Evolutionary conservation across 1,284 basidiomycete genomes (phyloP), one percentile per base, ranked within the genome.

Genomic region (Ceratobasidium sp.): DNA sequence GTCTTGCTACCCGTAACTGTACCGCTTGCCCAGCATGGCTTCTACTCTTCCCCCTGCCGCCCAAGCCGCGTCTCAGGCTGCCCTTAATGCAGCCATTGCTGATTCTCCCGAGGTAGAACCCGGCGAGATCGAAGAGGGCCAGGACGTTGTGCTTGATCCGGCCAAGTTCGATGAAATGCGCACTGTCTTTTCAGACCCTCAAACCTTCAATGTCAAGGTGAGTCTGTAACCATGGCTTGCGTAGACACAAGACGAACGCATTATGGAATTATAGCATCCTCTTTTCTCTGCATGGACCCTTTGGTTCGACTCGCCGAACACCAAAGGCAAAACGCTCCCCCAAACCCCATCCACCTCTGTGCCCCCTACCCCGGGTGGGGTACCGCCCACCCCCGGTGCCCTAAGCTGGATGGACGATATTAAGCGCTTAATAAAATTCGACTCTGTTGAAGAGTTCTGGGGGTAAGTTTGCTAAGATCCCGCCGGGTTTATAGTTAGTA

Each of bases 401-500:
- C 87, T 88, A 75, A 92, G 92, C 40, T 98, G 96, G 96, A 96
- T 97, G 91, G 95, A 97, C 75, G 93, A 96, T 77, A 96, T 98
- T 77, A 94, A 95, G 77, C 90, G 91, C 71, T 93, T 98, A 68
- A 94, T 97, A 76, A 88, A 85, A 72, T 96, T 98, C 77, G 91
- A 96, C 77, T 93, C 90, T 72, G 94, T 98, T 29, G 95, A 98
- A 80, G 95, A 97, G 79, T 98, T 98, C 80, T 98, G 96, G 96
- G 94, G 95, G 89, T 92, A 74, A 74, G 87, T 82, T 32, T 29
- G 20, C 12, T 43, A 34, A 3, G 22, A 54, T 31, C 17, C 75
- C 72, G 62, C 69, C 69, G 72, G 55, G 72, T 47, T 40, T 54
- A 56, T 50, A 8, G 22, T 60, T 52, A 27, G n/a, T 27, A 49